Base-by-base conservation (phyloP, 352 stramenopile genomes). In the Aphanomyces astaci region DNA sequence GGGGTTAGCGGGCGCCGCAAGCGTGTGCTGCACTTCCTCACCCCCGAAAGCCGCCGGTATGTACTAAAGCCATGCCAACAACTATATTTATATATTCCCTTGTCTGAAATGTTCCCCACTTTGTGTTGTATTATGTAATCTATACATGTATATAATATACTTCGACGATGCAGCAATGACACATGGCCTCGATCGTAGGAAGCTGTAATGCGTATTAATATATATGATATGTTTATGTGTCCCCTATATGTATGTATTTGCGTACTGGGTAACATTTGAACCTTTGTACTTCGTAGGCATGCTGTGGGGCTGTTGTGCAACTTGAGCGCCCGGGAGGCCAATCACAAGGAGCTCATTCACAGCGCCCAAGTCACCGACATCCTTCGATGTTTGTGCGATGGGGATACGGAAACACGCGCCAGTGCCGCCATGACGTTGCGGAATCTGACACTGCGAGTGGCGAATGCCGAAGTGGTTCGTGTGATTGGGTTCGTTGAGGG, bases 221-320 rank as follows among this genome's bases (percentile, higher is more conserved):
- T n/a, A n/a, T n/a, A n/a, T n/a, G n/a, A n/a, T n/a, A n/a, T n/a
- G n/a, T n/a, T n/a, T n/a, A n/a, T n/a, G n/a, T n/a, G n/a, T n/a
- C n/a, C n/a, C n/a, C n/a, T n/a, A n/a, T n/a, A n/a, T n/a, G n/a
- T n/a, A n/a, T n/a, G n/a, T n/a, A n/a, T n/a, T n/a, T n/a, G n/a
- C n/a, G n/a, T n/a, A n/a, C n/a, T n/a, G n/a, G n/a, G n/a, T n/a
- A n/a, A n/a, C n/a, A n/a, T n/a, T n/a, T n/a, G n/a, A n/a, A n/a
- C n/a, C n/a, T n/a, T n/a, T n/a, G n/a, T n/a, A n/a, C n/a, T 17
- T 46, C 5, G 24, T 68, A 68, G 81, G 0, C 83, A 76, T 33
- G 83, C 81, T 0, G 78, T 91, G 43, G 81, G 76, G 25, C 88
- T 91, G 45, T 78, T 91, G 30, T 91, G 82, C 64, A 93, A 93